These are phyloP conservation scores for Penicillium sp. DNA, from an alignment of 2,329 filamentous ascomycete species.

Conservation along the genomic window DNA sequence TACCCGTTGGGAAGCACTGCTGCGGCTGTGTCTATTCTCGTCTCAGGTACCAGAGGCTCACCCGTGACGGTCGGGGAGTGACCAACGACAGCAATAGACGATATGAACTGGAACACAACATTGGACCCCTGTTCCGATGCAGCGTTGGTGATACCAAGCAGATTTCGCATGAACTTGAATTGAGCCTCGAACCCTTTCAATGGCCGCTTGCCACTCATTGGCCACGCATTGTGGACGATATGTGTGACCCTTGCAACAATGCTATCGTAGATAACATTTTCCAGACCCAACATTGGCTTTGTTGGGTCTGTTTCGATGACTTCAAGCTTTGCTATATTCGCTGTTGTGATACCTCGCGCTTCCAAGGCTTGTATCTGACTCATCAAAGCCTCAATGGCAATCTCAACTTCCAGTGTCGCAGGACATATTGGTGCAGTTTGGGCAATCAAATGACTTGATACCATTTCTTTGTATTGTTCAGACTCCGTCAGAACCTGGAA, in stretches of 20 bases:
- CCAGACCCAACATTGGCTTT: background rate
- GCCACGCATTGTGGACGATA: conserved; percentile 7
- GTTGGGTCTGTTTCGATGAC: conserved; percentile 4
- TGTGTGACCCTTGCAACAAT: background rate
- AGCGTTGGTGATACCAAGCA: no score
- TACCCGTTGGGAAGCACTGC: background rate
- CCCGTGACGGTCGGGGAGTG: background rate
- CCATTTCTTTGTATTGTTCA: background rate
- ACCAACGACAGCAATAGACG: conserved; percentile 2
- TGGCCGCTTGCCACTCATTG: background rate
- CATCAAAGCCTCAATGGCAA: background rate
- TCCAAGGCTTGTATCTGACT: background rate
- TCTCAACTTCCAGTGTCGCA: background rate
- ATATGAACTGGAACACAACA: conserved; percentile 14
- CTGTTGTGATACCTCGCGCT: background rate
- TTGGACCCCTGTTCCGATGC: no score
- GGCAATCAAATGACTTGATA: background rate
- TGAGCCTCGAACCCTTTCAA: background rate
- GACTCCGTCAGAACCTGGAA: background rate
- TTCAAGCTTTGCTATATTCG: background rate
- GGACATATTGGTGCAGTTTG: background rate
- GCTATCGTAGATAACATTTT: background rate
- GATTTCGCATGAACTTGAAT: background rate
- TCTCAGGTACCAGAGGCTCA: background rate
- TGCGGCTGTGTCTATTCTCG: background rate